Base-by-base conservation (phyloP, 768 basidiomycete genomes). In the Hortiboletus flavorubellus region DNA sequence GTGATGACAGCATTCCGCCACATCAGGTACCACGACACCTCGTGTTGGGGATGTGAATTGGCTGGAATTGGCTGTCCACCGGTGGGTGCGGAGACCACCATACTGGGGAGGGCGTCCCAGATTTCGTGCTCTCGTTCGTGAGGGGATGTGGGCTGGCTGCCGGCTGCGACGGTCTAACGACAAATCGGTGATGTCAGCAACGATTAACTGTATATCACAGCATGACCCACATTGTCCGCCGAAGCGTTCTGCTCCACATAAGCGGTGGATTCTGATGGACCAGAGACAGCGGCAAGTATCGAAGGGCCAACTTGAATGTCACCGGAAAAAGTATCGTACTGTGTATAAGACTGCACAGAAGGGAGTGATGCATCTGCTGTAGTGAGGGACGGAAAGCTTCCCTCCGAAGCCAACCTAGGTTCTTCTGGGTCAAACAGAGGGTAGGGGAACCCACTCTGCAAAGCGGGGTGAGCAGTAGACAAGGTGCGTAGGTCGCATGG, bases 1-100 rank as follows among this genome's bases (percentile, higher is more conserved):
- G 70, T 63, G 46, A 72, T 59, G 5, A 65, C 54, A 2, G 58
- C 52, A 8, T 54, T 10, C 31, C 21, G 2, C 7, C 10, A 37
- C 4, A 26, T 34, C 6, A 21, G 35, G 8, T 51, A n/a, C 60
- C 62, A 63, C 8, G 2, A 26, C 4, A 26, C 6, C 4, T 56
- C 46, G 9, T 62, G 62, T 1, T 48, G 12, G 1, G 53, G 41
- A 3, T 41, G 14, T 16, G 39, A 12, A 2, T 2, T 14, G 6
- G 42, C 9, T 4, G n/a, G 50, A 5, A 2, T 5, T 15, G 5
- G 21, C 5, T 38, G 33, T 14, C 21, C 43, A 8, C 21, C 8
- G 12, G 39, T 12, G 14, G 2, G 5, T 12, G 4, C 16, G 18
- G 52, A 2, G 15, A 8, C 9, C 0, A 33, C 11, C 12, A 4